These are phyloP conservation scores for Lasiodiplodia gonubiensis DNA, from an alignment of 2,329 filamentous ascomycete genomes.

Conservation along the genomic window DNA sequence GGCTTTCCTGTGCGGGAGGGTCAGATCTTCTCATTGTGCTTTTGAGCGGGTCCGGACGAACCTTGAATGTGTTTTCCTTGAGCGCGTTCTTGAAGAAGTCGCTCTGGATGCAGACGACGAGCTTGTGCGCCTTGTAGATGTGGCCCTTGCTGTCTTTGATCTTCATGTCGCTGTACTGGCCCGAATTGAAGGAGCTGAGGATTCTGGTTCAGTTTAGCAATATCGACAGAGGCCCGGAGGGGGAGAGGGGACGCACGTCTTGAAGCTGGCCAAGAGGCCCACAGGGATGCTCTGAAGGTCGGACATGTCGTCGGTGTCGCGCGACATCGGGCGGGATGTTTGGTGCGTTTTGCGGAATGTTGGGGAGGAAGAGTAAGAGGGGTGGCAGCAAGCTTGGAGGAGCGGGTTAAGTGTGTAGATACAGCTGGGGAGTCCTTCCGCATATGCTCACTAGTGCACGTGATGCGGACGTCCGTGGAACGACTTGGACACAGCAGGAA, in stretches of 20 bases:
- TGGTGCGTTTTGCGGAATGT: no score
- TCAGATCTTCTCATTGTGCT: background rate
- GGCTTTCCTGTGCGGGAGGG: background rate
- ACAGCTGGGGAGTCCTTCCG: no score
- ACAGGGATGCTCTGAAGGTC: no score
- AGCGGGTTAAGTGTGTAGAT: no score
- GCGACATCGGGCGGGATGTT: no score
- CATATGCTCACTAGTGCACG: no score
- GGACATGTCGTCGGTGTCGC: no score
- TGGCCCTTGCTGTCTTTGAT: background rate
- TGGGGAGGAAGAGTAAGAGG: no score
- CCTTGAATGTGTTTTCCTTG: slow-evolving; percentile 17
- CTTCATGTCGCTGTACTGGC: slow-evolving; percentile 7
- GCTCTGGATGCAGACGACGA: slow-evolving; percentile 18
- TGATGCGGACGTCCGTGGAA: no score
- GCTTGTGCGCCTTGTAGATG: slow-evolving; percentile 18
- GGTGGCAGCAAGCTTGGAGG: no score
- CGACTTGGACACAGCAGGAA: no score
- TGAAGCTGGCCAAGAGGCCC: no score
- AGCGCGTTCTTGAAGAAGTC: slow-evolving; percentile 17
- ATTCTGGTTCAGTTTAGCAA: background rate
- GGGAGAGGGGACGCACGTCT: background rate
- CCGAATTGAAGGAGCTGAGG: background rate
- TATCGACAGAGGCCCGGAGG: background rate
- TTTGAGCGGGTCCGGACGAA: background rate